Percentiles rank a stretch among this genome's conserved stretches.
Conservation (phyloP, 306 rosid species). For the Cucurbita argyrosperma region DNA sequence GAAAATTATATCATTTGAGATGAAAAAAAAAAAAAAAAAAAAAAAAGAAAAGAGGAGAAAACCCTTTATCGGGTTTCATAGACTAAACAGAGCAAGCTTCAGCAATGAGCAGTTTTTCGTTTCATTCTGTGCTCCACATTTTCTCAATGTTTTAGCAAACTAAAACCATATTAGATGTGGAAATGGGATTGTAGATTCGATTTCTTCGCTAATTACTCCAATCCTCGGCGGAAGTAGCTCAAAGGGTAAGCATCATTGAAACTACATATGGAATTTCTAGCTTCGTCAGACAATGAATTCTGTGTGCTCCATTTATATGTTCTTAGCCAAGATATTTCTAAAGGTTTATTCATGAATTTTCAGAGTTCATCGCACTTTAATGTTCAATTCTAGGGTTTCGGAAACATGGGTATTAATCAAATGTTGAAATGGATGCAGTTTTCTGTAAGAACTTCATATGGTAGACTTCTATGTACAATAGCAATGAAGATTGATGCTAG, state of each 20-base stretch:
- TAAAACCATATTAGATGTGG: no score
- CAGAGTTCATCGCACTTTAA: background rate
- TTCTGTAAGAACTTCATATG: background rate
- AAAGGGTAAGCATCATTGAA: slow-evolving; percentile 37
- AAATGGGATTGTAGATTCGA: slow-evolving; percentile 48
- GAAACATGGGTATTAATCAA: background rate
- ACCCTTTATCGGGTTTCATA: background rate
- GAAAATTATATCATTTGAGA: no score
- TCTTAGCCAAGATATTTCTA: background rate
- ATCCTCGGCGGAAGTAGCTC: slow-evolving; percentile 69
- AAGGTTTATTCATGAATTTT: background rate
- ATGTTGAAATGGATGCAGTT: background rate
- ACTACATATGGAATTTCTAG: background rate
- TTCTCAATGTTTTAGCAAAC: no score
- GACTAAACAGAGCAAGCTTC: slow-evolving; percentile 31
- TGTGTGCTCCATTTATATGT: background rate
- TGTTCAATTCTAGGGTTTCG: background rate
- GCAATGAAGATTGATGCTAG: slow-evolving; percentile 12
- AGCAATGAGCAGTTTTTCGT: slow-evolving; percentile 1
- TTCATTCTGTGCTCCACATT: no score
- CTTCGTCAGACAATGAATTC: background rate
- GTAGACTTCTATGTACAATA: background rate
- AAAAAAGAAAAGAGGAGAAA: no score
- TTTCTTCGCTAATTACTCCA: slow-evolving; percentile 77
- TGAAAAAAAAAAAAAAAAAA: no score